A percentile compares a stretch with the other conserved stretches of the same genome.
These are phyloP conservation scores for Hansenula lynferdii DNA, from an alignment of 1,139 yeast genomes.

Conservation along the genomic window DNA sequence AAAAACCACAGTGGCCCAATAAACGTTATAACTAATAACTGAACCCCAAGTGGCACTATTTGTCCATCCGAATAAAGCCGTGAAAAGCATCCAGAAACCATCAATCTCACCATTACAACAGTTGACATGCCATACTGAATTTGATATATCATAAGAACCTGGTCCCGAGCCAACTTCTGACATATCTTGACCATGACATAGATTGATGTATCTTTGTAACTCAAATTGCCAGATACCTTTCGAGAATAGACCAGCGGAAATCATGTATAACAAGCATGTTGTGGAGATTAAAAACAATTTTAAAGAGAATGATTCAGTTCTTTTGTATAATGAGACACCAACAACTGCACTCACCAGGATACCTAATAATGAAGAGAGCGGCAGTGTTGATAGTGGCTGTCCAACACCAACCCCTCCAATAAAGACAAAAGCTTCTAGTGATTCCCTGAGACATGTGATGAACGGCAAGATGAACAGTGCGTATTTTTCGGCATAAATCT, in stretches of 20 bases:
- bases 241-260: slow-evolving; percentile 86
- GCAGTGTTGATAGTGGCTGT: slow-evolving; percentile 73
- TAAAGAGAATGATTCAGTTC: slow-evolving; percentile 72
- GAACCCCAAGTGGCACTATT: slow-evolving; percentile 96
- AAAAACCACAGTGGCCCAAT: slow-evolving; percentile 63
- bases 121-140: slow-evolving; percentile 91
- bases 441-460: slow-evolving; percentile 83
- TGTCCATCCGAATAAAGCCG: slow-evolving; percentile 93
- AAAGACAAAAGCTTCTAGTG: slow-evolving; percentile 88
- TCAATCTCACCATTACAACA: slow-evolving; percentile 91
- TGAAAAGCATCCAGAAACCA: slow-evolving; percentile 90
- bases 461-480: slow-evolving; percentile 82
- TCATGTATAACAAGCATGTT: slow-evolving; percentile 79
- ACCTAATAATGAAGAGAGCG: slow-evolving; percentile 68
- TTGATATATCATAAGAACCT: slow-evolving; percentile 81
- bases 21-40: slow-evolving; percentile 63
- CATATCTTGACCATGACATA: slow-evolving; percentile 80
- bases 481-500: slow-evolving; percentile 49
- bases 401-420: slow-evolving; percentile 85
- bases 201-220: slow-evolving; percentile 56
- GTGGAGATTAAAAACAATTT: slow-evolving; percentile 78
- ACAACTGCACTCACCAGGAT: slow-evolving; percentile 56
- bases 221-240: slow-evolving; percentile 90
- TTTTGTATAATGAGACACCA: slow-evolving; percentile 67
- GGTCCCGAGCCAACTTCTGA: slow-evolving; percentile 92